Percentiles rank a stretch among this genome's conserved stretches.
Conservation (phyloP, 306 rosid species). For the Cicer arietinum region DNA sequence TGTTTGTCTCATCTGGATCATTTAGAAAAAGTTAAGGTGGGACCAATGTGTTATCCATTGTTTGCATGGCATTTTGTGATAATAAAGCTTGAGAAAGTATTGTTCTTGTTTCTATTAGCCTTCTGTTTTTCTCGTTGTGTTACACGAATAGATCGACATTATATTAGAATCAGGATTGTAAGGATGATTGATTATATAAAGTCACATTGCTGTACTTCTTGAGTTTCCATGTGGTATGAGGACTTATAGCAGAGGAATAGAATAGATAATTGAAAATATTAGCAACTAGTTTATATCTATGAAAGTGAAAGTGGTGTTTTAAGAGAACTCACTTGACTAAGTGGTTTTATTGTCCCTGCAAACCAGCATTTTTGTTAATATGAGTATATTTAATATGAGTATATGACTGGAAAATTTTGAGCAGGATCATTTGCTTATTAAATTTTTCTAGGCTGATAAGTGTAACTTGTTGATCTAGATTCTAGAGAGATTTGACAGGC, state of each 20-base stretch:
- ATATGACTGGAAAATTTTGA: constrained; percentile 8
- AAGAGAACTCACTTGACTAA: constrained; percentile 15
- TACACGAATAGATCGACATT: neutral
- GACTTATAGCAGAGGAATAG: constrained; percentile 12
- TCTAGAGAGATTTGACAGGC: constrained; percentile 18
- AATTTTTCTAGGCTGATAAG: neutral
- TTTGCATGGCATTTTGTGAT: constrained; percentile 13
- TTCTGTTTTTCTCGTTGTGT: neutral
- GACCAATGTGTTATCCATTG: neutral
- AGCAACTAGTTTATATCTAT: neutral
- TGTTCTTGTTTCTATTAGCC: constrained; percentile 10
- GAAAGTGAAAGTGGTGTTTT: neutral
- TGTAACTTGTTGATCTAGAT: constrained; percentile 3
- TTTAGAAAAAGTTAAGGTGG: neutral
- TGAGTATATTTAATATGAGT: neutral
- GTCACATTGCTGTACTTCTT: neutral
- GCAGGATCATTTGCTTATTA: constrained; percentile 16
- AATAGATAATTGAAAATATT: neutral
- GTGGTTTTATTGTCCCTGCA: neutral
- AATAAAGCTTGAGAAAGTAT: constrained; percentile 8
- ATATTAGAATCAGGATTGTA: constrained; percentile 1
- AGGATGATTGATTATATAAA: neutral
- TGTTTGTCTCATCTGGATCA: neutral
- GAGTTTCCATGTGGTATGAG: neutral
- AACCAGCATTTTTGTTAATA: constrained; percentile 27